Percentiles rank a stretch among this genome's conserved stretches.
phyloP scores from a whole-genome alignment of 257 asterid species.

The Solanum megistacrolobum region DNA sequence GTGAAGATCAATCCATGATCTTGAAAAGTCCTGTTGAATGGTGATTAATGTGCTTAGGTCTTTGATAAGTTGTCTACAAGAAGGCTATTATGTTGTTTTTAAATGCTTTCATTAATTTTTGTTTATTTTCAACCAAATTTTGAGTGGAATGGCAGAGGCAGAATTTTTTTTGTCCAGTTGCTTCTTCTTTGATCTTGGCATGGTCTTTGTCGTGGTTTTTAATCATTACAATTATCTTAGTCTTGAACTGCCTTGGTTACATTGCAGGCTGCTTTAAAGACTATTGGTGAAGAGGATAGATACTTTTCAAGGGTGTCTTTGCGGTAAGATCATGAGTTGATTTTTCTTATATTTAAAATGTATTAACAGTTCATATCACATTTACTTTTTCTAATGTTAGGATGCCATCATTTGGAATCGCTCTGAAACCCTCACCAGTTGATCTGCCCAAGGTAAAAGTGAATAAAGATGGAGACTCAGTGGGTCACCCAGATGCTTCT shows the following conservation, averaged over 20 bases:
- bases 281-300: slow-evolving; percentile 90
- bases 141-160: background rate
- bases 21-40: background rate
- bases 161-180: background rate
- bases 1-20: background rate
- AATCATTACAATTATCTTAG: background rate
- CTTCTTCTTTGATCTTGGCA: background rate
- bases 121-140: background rate
- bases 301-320: slow-evolving; percentile 79
- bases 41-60: background rate
- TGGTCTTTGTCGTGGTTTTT: background rate
- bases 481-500: slow-evolving; percentile 46
- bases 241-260: slow-evolving; percentile 6
- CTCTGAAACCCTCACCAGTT: slow-evolving; percentile 52
- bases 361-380: background rate
- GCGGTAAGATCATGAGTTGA: slow-evolving; percentile 36
- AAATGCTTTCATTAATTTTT: background rate
- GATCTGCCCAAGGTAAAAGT: slow-evolving; percentile 65
- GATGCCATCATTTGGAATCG: slow-evolving; percentile 58
- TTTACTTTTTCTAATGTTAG: slow-evolving; percentile 31
- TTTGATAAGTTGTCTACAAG: background rate
- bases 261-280: slow-evolving; percentile 85
- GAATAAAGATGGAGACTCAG: slow-evolving; percentile 50
- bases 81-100: background rate
- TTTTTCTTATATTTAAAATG: background rate